These are phyloP conservation scores for Nicotiana paniculata DNA, from an alignment of 257 asterid genomes.

Conservation along the genomic window DNA sequence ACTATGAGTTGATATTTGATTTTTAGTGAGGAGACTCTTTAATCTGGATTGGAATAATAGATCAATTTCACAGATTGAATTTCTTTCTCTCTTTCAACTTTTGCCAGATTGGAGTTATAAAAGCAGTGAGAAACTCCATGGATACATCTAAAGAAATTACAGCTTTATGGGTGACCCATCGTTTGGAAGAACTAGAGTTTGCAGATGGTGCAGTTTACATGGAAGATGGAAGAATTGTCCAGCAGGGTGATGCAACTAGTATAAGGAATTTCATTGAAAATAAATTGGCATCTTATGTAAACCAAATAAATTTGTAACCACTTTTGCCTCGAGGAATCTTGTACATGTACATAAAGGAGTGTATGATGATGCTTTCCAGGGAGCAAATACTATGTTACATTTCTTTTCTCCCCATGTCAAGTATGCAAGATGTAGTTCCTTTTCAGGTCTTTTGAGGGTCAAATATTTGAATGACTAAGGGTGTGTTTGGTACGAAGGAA, in stretches of 20 bases:
- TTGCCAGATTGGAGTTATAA: conserved; percentile 66
- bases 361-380: background rate
- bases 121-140: conserved; percentile 69
- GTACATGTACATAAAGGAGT: background rate
- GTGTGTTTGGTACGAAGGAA: no score
- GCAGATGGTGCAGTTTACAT: conserved; percentile 92
- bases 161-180: conserved; percentile 92
- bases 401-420: background rate
- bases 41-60: background rate
- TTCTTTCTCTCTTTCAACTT: background rate
- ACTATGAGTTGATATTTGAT: background rate
- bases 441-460: background rate
- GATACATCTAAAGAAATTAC: conserved; percentile 57
- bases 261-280: conserved; percentile 50
- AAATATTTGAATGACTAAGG: no score
- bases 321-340: background rate
- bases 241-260: conserved; percentile 53
- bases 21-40: background rate
- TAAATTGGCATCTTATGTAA: conserved; percentile 42
- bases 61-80: background rate
- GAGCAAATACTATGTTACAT: background rate
- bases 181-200: conserved; percentile 80
- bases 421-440: background rate
- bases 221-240: conserved; percentile 74
- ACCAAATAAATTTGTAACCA: conserved; percentile 33